Evolutionary conservation across 225 moss, liverwort and hornwort species (phyloP).

Genomic region (Polytrichum commune): DNA sequence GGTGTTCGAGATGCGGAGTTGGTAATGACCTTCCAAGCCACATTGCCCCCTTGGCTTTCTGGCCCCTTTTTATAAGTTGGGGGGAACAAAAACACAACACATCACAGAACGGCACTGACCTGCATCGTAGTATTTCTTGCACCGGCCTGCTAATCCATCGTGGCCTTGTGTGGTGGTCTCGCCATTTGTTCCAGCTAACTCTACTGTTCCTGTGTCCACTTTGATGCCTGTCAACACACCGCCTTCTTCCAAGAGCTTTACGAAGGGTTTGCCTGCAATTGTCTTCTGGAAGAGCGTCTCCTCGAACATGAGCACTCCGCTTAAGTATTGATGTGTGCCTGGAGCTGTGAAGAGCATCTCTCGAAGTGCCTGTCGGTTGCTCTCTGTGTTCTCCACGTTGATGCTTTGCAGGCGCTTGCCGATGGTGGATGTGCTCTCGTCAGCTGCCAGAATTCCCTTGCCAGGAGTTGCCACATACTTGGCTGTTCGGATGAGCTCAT

Average conservation of each 20-base stretch:
- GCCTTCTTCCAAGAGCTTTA: slow-evolving; percentile 48
- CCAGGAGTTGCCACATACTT: slow-evolving; percentile 53
- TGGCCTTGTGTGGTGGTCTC: slow-evolving; percentile 61
- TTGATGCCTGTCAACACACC: slow-evolving; percentile 62
- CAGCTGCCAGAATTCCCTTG: slow-evolving; percentile 57
- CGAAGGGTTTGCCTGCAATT: slow-evolving; percentile 43
- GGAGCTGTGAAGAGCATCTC: slow-evolving; percentile 67
- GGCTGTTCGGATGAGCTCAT: slow-evolving; percentile 57
- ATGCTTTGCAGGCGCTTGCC: slow-evolving; percentile 39
- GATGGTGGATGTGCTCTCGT: slow-evolving; percentile 48
- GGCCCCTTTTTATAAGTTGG: no score
- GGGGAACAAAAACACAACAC: no score
- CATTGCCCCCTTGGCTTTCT: no score
- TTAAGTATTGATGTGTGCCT: slow-evolving; percentile 46
- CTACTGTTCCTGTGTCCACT: slow-evolving; percentile 45
- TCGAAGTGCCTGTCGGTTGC: slow-evolving; percentile 51
- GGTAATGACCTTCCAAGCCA: no score
- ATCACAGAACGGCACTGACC: background rate
- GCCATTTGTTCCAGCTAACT: slow-evolving; percentile 57
- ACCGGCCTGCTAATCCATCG: slow-evolving; percentile 46
- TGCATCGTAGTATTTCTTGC: slow-evolving; percentile 58
- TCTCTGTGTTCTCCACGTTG: slow-evolving; percentile 56
- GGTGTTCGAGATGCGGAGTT: no score
- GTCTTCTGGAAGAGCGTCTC: slow-evolving; percentile 59
- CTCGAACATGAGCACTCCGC: slow-evolving; percentile 47